Percentiles rank a stretch among this genome's conserved stretches.
These are phyloP conservation scores for Zea mays DNA, from an alignment of 176 grass and related monocot species.

Conservation along the genomic window Zm-B73-REFERENCE-NAM-5.0 NC_050097.1:216421501-216422000, in stretches of 20 bases:
- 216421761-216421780: not conserved
- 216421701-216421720: not conserved
- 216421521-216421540: constrained; percentile 63
- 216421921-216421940: too few relatives aligned
- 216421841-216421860: too few relatives aligned
- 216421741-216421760: not conserved
- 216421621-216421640: constrained; percentile 77
- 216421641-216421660: constrained; percentile 58
- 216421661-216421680: constrained; percentile 58
- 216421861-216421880: too few relatives aligned
- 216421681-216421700: not conserved
- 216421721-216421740: constrained; percentile 33
- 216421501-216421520: constrained; percentile 70
- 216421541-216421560: constrained; percentile 74
- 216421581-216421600: constrained; percentile 92
- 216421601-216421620: constrained; percentile 54
- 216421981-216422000: too few relatives aligned
- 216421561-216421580: constrained; percentile 88
- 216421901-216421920: too few relatives aligned
- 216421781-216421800: not conserved
- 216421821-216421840: too few relatives aligned
- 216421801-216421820: too few relatives aligned
- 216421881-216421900: too few relatives aligned
- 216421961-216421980: too few relatives aligned
- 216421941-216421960: too few relatives aligned